Base-by-base conservation (phyloP, 176 grass and related monocot genomes). In the sorghum (Sorghum bicolor) region DNA sequence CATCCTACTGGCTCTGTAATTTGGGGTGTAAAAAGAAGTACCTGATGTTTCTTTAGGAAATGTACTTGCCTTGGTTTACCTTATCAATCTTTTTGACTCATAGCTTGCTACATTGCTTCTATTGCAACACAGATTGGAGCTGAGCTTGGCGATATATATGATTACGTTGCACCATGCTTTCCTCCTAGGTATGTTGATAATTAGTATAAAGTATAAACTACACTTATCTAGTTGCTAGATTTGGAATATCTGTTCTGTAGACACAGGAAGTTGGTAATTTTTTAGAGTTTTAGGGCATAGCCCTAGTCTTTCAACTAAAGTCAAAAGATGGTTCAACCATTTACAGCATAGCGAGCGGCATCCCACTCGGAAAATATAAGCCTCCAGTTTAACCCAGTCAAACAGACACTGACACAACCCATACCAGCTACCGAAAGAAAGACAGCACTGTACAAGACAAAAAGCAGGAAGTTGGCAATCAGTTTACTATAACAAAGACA, bases 91-190 rank as follows among this genome's bases (percentile, higher is more conserved):
- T 69, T 74, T 26, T 73, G 24, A 75, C 67, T 55, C 75, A 28
- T 50, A 40, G 15, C 25, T 61, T 53, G 1, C 45, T 88, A 19
- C 57, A 69, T 45, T 87, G n/a, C 22, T 87, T 40, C 22, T 75
- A 63, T 86, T 83, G 30, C 28, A 63, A 85, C 90, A 47, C 87
- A 96, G 97, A 96, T 99, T 84, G 97, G 91, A 22, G 91, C 94
- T n/a, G 97, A 99, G 86, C 97, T 99, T 85, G 89, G 89, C 48
- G 93, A 99, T 95, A 99, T 99, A 80, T 99, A 99, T 87, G 97
- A 99, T 63, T 96, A 99, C 77, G 97, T 99, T 47, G 97, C 97
- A 32, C 97, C 97, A 84, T 99, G 97, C 90, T 99, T 99, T 80
- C 97, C 97, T 81, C 93, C 91, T 80, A 99, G 97, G 97, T 99